phyloP scores from a whole-genome alignment of 2,329 filamentous ascomycete species.

The Lizonia empirigonia region DNA sequence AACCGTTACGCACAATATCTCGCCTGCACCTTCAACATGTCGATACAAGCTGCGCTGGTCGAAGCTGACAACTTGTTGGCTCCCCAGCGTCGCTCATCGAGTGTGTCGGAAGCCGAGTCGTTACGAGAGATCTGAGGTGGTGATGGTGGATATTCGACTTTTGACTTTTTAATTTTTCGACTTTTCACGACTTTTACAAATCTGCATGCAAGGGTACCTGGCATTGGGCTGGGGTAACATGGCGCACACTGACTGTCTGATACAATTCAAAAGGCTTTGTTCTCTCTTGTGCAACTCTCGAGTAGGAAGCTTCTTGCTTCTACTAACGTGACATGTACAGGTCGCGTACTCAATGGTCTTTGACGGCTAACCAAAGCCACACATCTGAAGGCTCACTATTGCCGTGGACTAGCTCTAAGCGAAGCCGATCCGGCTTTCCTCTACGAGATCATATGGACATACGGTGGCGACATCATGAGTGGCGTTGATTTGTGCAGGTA shows the following conservation, averaged over 20 bases:
- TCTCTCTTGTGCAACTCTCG: conserved; percentile 29
- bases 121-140: conserved; percentile 35
- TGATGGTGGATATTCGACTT: conserved; percentile 23
- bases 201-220: conserved; percentile 26
- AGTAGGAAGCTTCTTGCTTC: conserved; percentile 22
- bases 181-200: conserved; percentile 22
- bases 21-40: conserved; percentile 49
- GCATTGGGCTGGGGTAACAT: conserved; percentile 29
- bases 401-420: neutral
- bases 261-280: conserved; percentile 32
- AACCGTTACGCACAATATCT: conserved; percentile 49
- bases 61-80: conserved; percentile 46
- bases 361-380: neutral
- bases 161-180: conserved; percentile 8
- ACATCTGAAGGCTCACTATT: neutral
- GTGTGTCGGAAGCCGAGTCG: conserved; percentile 44
- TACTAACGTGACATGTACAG: conserved; percentile 27
- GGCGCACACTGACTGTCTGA: conserved; percentile 25
- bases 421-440: neutral
- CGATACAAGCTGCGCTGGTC: conserved; percentile 45
- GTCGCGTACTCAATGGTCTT: conserved; percentile 5
- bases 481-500: neutral
- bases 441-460: neutral
- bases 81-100: conserved; percentile 41
- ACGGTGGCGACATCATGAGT: neutral